These are phyloP conservation scores for Vigna reflexopilosa DNA, from an alignment of 306 rosid species.

Conservation along the genomic window DNA sequence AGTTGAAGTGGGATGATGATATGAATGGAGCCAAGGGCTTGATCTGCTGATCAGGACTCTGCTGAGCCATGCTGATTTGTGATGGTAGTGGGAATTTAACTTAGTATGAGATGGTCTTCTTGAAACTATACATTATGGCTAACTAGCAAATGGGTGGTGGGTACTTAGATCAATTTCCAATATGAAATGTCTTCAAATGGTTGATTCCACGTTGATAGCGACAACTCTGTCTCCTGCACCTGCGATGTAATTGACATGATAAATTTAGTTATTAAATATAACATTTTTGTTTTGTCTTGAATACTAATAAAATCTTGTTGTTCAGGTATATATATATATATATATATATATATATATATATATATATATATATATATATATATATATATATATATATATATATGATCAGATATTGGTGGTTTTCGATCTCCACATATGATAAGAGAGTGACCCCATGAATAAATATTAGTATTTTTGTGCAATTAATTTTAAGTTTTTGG, in stretches of 20 bases:
- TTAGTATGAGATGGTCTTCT: not conserved
- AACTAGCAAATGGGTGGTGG: not conserved
- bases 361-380: too few species aligned
- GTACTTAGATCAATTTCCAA: not conserved
- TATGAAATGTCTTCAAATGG: conserved; percentile 1
- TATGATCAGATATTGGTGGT: too few species aligned
- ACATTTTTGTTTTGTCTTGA: too few species aligned
- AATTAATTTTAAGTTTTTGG: too few species aligned
- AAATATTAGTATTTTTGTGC: too few species aligned
- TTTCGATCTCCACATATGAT: too few species aligned
- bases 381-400: too few species aligned
- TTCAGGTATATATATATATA: too few species aligned
- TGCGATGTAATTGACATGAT: not conserved
- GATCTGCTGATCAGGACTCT: conserved; percentile 28
- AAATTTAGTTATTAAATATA: not conserved
- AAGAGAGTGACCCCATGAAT: too few species aligned
- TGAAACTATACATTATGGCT: not conserved
- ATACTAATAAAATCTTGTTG: too few species aligned
- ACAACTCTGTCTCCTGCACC: not conserved
- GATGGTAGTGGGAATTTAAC: not conserved
- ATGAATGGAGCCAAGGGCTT: conserved; percentile 51
- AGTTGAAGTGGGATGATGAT: conserved; percentile 12
- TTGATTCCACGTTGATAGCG: conserved; percentile 20
- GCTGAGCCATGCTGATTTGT: conserved; percentile 37
- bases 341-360: too few species aligned